A percentile compares a stretch with the other conserved stretches of the same genome.
phyloP scores from a whole-genome alignment of 2,329 filamentous ascomycete species.

The Tolypocladium endophyticum region DNA sequence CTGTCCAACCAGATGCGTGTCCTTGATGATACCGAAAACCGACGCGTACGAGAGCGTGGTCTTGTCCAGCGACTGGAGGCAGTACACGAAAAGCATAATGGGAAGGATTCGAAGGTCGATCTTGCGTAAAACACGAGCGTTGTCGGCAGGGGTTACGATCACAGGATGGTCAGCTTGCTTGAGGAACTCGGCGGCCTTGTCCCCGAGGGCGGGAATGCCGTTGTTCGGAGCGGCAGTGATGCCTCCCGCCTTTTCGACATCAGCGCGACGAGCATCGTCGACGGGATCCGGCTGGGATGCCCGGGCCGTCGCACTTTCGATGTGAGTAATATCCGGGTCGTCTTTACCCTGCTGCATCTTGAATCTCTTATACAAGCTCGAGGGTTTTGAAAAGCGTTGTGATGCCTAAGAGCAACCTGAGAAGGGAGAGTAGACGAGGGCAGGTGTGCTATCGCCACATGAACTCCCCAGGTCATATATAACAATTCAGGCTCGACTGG shows the following conservation, averaged over 20 bases:
- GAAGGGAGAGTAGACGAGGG: neutral
- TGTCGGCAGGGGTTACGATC: constrained; percentile 19
- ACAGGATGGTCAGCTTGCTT: constrained; percentile 23
- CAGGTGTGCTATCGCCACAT: neutral
- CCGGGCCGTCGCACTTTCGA: neutral
- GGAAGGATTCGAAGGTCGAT: constrained; percentile 30
- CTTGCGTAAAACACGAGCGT: constrained; percentile 22
- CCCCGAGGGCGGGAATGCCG: constrained; percentile 1
- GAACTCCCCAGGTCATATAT: neutral
- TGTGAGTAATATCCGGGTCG: constrained; percentile 3
- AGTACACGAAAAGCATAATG: constrained; percentile 48
- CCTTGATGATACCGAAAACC: constrained; percentile 50
- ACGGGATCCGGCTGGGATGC: neutral
- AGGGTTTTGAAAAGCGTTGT: neutral
- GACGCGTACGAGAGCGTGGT: constrained; percentile 50
- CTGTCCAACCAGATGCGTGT: constrained; percentile 43
- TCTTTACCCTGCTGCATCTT: constrained; percentile 1
- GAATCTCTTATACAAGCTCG: neutral
- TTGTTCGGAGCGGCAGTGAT: constrained; percentile 14
- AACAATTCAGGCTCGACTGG: neutral
- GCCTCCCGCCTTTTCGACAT: neutral
- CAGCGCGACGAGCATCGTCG: neutral
- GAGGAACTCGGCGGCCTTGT: constrained; percentile 16
- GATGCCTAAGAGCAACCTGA: neutral
- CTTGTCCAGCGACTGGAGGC: constrained; percentile 54